Evolutionary conservation across 2,329 filamentous ascomycete genomes (phyloP), one percentile per base, ranked within the genome.

Genomic region (Fusarium sp.): DNA sequence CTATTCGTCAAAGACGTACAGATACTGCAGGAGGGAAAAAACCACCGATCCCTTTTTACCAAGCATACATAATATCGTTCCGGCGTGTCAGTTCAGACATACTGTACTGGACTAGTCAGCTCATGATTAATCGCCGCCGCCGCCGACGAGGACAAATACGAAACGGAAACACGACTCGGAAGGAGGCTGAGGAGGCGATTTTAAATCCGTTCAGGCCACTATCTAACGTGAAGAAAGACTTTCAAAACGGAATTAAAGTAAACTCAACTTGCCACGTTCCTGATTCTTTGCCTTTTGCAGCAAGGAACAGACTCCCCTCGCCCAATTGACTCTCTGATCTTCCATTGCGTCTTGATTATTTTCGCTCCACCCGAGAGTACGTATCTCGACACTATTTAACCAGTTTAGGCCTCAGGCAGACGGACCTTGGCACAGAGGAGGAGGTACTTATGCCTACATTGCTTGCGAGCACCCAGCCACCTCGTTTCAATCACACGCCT

Each of bases 91-190:
- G 67, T 71, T 68, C 59, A 65, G 58, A 23, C 23, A 23, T 23
- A 23, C 23, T 62, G 33, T 31, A 46, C 42, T 53, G 40, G 65
- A 57, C 70, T 66, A 68, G 72, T 73, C 72, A 74, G 72, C 69
- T 74, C 72, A 73, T 65, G 62, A 65, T 70, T 55, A 60, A 65
- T 67, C 72, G 67, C 72, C 70, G 51, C 62, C 57, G 62, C 28
- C 47, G 47, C 36, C 47, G 47, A 50, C 51, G 47, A 62, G 49
- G 40, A 49, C 18, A 36, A 59, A 56, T 16, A 26, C 20, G 28
- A 52, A 54, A 36, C 37, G 30, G 20, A 45, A 44, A 42, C 33
- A n/a, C 49, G 54, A 61, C 38, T 69, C 41, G 56, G 70, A 71
- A 73, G 67, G 58, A 55, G 52, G 49, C 54, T 57, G 31, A 51